These are phyloP conservation scores for Dactylellina cionopaga DNA, from an alignment of 2,329 filamentous ascomycete species.

Conservation along the genomic window DNA sequence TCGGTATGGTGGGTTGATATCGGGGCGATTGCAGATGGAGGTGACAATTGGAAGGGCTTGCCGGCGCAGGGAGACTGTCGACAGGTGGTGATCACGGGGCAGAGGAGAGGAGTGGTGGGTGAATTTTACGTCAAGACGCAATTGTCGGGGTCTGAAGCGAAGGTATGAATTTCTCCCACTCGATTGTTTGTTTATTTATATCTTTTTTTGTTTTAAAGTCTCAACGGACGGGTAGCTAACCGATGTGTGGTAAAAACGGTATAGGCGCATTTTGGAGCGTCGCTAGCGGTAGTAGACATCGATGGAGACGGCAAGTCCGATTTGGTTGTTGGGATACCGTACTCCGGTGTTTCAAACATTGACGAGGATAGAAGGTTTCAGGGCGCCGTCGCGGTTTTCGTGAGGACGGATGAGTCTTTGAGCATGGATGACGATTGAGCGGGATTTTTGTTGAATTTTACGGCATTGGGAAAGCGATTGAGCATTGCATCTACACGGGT, in stretches of 20 bases:
- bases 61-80: background rate
- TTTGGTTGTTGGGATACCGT: constrained; percentile 55
- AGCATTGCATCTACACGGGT: constrained; percentile 23
- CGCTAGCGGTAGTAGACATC: constrained; percentile 39
- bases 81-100: background rate
- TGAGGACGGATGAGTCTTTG: constrained; percentile 12
- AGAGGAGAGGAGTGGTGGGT: background rate
- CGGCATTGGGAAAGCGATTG: constrained; percentile 5
- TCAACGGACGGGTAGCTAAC: background rate
- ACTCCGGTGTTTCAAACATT: constrained; percentile 39
- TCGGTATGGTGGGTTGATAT: constrained; percentile 56
- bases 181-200: background rate
- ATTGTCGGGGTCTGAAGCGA: constrained; percentile 49
- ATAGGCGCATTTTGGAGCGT: constrained; percentile 46
- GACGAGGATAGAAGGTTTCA: constrained; percentile 54
- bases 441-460: background rate
- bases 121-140: constrained; percentile 31
- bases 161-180: constrained; percentile 23
- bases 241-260: too few species aligned
- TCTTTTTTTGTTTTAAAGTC: too few species aligned
- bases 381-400: constrained; percentile 54
- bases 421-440: background rate
- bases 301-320: constrained; percentile 44
- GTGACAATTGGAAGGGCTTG: background rate
- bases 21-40: constrained; percentile 33